These are phyloP conservation scores for Apiospora hydei DNA, from an alignment of 2,329 filamentous ascomycete genomes.

Conservation along the genomic window DNA sequence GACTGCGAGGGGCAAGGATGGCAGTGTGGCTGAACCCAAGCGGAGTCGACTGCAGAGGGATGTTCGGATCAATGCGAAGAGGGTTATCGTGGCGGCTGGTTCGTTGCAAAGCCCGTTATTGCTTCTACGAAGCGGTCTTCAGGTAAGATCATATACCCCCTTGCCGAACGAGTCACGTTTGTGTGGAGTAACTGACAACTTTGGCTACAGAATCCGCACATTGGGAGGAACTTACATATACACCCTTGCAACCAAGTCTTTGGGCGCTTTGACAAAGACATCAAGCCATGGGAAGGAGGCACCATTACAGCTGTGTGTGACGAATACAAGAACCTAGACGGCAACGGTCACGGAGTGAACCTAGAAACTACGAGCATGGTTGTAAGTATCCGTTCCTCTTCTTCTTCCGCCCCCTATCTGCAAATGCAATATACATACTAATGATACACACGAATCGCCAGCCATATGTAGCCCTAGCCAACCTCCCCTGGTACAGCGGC, in stretches of 20 bases:
- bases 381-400: constrained; percentile 44
- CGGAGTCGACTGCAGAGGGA: constrained; percentile 61
- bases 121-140: constrained; percentile 78
- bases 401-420: background rate
- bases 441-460: constrained; percentile 43
- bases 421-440: constrained; percentile 24
- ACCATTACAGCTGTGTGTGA: constrained; percentile 82
- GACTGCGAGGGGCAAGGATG: constrained; percentile 72
- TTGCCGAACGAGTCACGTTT: background rate
- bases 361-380: constrained; percentile 79
- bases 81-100: constrained; percentile 80
- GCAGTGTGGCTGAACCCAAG: constrained; percentile 59
- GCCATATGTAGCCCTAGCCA: constrained; percentile 69
- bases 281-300: constrained; percentile 76
- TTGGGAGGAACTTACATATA: constrained; percentile 82
- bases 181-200: background rate
- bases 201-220: constrained; percentile 70
- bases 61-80: constrained; percentile 78
- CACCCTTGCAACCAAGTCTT: constrained; percentile 72
- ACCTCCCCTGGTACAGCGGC: constrained; percentile 71
- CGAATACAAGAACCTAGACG: constrained; percentile 83
- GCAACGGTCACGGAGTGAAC: constrained; percentile 81
- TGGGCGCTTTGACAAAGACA: constrained; percentile 73
- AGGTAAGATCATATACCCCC: constrained; percentile 50
- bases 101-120: constrained; percentile 79